phyloP scores from a whole-genome alignment of 768 basidiomycete genomes.

The Mycena crocata region DNA sequence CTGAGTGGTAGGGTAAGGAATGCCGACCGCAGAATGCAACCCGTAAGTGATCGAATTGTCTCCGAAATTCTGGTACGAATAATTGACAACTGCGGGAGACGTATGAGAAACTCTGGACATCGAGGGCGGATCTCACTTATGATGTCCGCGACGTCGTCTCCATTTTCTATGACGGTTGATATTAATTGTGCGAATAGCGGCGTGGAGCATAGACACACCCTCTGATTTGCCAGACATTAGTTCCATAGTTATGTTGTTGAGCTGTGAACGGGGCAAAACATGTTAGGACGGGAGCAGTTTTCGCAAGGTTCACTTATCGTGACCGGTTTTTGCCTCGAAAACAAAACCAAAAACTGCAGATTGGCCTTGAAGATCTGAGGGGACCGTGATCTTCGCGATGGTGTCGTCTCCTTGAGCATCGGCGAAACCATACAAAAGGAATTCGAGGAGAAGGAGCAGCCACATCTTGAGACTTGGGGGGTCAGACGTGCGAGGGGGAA shows the following conservation, averaged over 20 bases:
- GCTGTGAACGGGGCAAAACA: neutral
- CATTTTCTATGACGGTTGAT: neutral
- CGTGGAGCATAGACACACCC: neutral
- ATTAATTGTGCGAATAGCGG: neutral
- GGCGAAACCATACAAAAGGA: neutral
- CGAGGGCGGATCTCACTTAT: neutral
- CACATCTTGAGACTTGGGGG: too few species aligned
- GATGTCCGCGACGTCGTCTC: slow-evolving; percentile 5
- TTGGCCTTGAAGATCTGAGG: neutral
- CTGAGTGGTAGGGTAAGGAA: neutral
- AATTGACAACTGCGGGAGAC: neutral
- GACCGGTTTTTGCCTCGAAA: neutral
- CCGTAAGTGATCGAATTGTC: neutral
- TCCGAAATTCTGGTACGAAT: neutral
- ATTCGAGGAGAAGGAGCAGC: neutral
- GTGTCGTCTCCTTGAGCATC: neutral
- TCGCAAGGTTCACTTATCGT: slow-evolving; percentile 1
- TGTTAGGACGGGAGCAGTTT: neutral
- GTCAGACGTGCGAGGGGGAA: too few species aligned
- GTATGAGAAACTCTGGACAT: neutral
- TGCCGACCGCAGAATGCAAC: neutral
- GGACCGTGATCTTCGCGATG: neutral
- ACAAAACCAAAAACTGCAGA: neutral
- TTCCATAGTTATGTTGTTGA: slow-evolving; percentile 13
- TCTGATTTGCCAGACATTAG: neutral